Evolutionary conservation across 208 protist genomes (phyloP).

Genomic region (Leishmania martiniquensis): DNA sequence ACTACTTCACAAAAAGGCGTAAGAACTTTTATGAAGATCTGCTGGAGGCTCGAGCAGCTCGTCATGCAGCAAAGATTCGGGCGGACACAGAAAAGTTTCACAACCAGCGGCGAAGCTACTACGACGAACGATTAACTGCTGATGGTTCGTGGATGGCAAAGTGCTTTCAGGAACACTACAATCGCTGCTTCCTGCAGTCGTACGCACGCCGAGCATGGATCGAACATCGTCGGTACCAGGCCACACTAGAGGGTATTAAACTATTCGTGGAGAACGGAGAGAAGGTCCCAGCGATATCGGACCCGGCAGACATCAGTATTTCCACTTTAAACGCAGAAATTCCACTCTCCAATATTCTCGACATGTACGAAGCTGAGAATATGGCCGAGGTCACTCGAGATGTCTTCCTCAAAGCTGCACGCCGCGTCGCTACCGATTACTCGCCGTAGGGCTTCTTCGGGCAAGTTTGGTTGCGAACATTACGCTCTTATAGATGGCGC

Average conservation of each 20-base stretch:
- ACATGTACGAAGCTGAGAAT: slow-evolving; percentile 41
- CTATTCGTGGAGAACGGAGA: slow-evolving; percentile 20
- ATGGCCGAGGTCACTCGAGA: slow-evolving; percentile 48
- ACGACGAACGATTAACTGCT: slow-evolving; percentile 33
- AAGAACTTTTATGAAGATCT: slow-evolving; percentile 58
- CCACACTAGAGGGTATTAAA: slow-evolving; percentile 28
- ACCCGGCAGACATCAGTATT: slow-evolving; percentile 29
- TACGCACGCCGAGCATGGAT: slow-evolving; percentile 50
- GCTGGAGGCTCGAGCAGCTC: slow-evolving; percentile 41
- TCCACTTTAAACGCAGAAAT: slow-evolving; percentile 25
- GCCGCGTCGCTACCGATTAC: slow-evolving; percentile 26
- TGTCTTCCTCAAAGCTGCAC: slow-evolving; percentile 42
- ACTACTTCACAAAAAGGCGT: slow-evolving; percentile 38
- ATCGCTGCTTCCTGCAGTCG: slow-evolving; percentile 52
- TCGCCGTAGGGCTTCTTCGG: slow-evolving; percentile 1
- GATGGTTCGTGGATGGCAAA: slow-evolving; percentile 50
- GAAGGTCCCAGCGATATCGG: slow-evolving; percentile 21
- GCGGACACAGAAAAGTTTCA: slow-evolving; percentile 47
- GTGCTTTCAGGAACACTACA: slow-evolving; percentile 54
- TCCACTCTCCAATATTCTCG: slow-evolving; percentile 34
- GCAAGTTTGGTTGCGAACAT: background rate
- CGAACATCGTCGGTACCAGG: slow-evolving; percentile 27
- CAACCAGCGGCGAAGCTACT: slow-evolving; percentile 34
- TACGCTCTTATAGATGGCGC: background rate
- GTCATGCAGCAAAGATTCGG: slow-evolving; percentile 48